Percentiles rank a stretch among this genome's conserved stretches.
phyloP scores from a whole-genome alignment of 208 protist species.

The Wallacemonas sp. region DNA sequence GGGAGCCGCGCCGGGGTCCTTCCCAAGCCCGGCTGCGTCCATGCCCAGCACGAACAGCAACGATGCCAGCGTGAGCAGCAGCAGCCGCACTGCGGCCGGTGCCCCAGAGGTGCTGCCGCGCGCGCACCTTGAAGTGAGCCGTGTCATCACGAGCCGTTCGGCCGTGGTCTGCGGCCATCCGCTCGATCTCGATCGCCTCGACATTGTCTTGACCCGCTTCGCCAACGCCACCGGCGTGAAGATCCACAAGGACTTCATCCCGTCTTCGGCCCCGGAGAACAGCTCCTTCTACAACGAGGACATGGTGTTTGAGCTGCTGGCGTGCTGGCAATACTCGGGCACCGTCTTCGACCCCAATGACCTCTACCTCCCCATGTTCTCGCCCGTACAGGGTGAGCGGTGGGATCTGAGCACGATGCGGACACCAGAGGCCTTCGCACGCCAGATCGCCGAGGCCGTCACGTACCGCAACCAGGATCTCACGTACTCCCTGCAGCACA shows the following conservation, averaged over 20 bases:
- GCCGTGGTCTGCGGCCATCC: conserved; percentile 78
- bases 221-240: conserved; percentile 60
- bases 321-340: conserved; percentile 45
- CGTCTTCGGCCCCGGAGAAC: conserved; percentile 57
- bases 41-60: neutral
- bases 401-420: conserved; percentile 24
- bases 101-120: conserved; percentile 30
- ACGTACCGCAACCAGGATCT: conserved; percentile 64
- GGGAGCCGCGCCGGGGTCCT: neutral
- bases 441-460: conserved; percentile 52
- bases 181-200: conserved; percentile 64
- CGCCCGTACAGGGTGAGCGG: conserved; percentile 63
- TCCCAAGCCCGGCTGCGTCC: neutral
- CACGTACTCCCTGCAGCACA: conserved; percentile 63
- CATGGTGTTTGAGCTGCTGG: conserved; percentile 55
- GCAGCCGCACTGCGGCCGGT: neutral
- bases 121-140: conserved; percentile 63
- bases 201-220: conserved; percentile 59
- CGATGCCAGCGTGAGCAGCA: neutral
- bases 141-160: conserved; percentile 65
- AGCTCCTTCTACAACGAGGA: conserved; percentile 60
- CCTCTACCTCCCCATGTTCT: conserved; percentile 63
- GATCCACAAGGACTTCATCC: conserved; percentile 76
- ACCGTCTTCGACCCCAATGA: conserved; percentile 42
- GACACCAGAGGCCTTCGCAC: conserved; percentile 24